phyloP scores from a whole-genome alignment of 176 grass and related monocot species.

The Triticum dicoccoides region DNA sequence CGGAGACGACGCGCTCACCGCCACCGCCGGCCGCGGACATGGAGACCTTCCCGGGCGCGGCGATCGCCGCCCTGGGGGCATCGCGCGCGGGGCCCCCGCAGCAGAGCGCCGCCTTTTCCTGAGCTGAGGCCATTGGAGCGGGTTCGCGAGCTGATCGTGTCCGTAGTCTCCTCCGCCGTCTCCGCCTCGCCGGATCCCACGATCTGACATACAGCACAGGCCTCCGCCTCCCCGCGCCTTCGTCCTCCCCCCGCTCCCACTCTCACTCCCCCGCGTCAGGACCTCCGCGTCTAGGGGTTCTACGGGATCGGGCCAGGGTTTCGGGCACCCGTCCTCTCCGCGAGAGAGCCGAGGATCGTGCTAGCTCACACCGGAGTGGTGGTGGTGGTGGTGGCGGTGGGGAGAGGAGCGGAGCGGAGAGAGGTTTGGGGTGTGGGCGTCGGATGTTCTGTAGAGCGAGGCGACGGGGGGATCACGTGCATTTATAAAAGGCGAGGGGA shows the following conservation, averaged over 20 bases:
- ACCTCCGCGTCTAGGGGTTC: neutral
- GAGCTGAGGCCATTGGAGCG: conserved; percentile 97
- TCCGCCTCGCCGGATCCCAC: conserved; percentile 62
- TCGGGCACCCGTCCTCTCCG: conserved; percentile 27
- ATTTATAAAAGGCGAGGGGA: conserved; percentile 43
- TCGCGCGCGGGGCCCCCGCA: conserved; percentile 34
- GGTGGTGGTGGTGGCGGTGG: neutral
- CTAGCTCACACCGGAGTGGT: neutral
- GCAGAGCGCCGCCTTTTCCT: conserved; percentile 93
- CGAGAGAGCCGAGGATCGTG: neutral
- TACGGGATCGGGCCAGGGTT: conserved; percentile 30
- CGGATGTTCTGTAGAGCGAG: conserved; percentile 24
- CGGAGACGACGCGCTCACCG: conserved; percentile 32
- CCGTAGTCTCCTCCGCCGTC: conserved; percentile 83
- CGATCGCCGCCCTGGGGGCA: conserved; percentile 13
- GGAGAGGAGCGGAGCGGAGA: too few species aligned
- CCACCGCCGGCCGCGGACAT: conserved; percentile 3
- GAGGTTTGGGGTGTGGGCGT: neutral
- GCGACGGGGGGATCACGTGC: conserved; percentile 36
- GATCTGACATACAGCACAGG: conserved; percentile 96
- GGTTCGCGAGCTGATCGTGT: conserved; percentile 88
- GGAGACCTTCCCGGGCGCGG: conserved; percentile 40
- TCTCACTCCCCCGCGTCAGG: neutral
- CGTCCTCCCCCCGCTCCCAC: conserved; percentile 16
- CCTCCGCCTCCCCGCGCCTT: conserved; percentile 48